Conservation (phyloP, 208 protist species). For the Balamuthia mandrillaris region DNA sequence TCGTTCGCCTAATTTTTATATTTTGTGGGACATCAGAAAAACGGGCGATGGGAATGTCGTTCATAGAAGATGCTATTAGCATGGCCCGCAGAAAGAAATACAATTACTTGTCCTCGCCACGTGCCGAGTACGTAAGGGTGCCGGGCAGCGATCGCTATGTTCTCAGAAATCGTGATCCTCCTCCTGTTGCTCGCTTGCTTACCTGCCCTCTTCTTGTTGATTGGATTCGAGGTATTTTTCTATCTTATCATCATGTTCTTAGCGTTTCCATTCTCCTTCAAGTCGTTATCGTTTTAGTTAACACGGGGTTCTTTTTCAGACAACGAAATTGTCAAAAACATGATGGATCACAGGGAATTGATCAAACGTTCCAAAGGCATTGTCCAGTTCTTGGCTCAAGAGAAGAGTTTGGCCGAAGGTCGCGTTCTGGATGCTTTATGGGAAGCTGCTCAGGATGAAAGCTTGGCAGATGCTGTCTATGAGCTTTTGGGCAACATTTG, state of each 20-base stretch:
- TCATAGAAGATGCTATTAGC: not conserved
- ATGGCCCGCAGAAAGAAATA: not conserved
- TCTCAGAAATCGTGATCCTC: not conserved
- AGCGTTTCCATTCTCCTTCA: too few species aligned
- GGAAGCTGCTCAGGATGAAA: not conserved
- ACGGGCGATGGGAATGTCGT: not conserved
- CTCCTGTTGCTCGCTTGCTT: not conserved
- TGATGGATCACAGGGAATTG: not conserved
- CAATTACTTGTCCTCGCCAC: too few species aligned
- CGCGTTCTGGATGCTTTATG: conserved; percentile 1
- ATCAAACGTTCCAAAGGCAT: conserved; percentile 6
- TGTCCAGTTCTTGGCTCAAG: not conserved
- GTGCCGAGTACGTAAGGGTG: too few species aligned
- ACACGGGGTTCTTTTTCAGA: too few species aligned
- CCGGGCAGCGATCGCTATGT: not conserved
- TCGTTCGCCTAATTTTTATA: too few species aligned
- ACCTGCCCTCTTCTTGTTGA: not conserved
- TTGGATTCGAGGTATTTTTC: not conserved
- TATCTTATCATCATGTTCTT: not conserved
- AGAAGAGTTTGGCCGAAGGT: too few species aligned
- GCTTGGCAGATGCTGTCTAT: not conserved
- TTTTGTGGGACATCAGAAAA: too few species aligned
- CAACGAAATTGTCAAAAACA: conserved; percentile 1
- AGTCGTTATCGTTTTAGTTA: too few species aligned
- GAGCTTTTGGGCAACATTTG: not conserved